These are phyloP conservation scores for Penicillium sp. DNA, from an alignment of 2,329 filamentous ascomycete genomes.

Conservation along the genomic window DNA sequence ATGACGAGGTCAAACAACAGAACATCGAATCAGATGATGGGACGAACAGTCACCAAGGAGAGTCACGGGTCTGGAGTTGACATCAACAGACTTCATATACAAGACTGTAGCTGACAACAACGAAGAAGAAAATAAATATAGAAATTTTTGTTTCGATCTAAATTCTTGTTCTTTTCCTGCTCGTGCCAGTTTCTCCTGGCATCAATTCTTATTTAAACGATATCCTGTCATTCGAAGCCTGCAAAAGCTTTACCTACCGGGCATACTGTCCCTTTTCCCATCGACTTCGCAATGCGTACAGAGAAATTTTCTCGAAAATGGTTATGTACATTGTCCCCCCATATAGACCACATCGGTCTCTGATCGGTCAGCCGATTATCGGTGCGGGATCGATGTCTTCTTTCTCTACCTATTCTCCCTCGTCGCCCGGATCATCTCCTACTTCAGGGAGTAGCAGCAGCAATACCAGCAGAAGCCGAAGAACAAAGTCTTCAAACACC, in stretches of 20 bases:
- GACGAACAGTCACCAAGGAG: not conserved
- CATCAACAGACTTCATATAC: conserved; percentile 2
- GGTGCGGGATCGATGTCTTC: conserved; percentile 2
- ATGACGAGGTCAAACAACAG: conserved; percentile 2
- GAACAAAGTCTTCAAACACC: conserved; percentile 1
- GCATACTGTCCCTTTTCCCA: not conserved
- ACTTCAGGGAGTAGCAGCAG: conserved; percentile 2
- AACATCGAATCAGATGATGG: conserved; percentile 8
- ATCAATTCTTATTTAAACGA: conserved; percentile 8
- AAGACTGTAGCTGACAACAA: not conserved
- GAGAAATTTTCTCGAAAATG: not conserved
- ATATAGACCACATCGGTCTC: conserved; percentile 7
- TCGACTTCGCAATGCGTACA: not conserved
- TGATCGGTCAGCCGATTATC: conserved; percentile 12
- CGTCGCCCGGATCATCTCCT: conserved; percentile 1
- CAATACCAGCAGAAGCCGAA: conserved; percentile 5
- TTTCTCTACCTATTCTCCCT: not conserved
- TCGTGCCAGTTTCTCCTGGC: not conserved
- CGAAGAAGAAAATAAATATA: not conserved
- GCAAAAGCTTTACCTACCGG: not conserved
- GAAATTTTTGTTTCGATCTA: not conserved
- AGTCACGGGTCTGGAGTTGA: conserved; percentile 5
- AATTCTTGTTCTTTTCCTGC: not conserved
- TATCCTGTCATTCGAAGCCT: not conserved
- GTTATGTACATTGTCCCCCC: conserved; percentile 12